Conservation (phyloP, 495 filamentous ascomycete species). For the Penicillium pulvis region DNA sequence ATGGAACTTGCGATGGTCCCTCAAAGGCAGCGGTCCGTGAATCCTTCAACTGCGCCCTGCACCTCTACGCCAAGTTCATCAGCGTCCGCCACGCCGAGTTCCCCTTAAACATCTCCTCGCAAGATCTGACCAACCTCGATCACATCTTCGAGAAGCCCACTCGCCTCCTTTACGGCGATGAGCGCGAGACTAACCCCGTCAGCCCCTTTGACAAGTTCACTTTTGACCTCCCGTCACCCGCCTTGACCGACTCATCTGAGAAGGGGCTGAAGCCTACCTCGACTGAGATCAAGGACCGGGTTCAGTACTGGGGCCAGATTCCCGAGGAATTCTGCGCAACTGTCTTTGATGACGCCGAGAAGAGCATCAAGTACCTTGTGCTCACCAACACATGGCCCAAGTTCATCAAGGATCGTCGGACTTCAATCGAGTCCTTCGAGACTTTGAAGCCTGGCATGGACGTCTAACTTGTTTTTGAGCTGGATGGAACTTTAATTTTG, state of each 20-base stretch:
- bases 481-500: background rate
- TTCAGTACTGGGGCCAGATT: constrained; percentile 42
- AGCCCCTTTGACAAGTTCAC: constrained; percentile 32
- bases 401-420: constrained; percentile 44
- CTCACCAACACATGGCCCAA: constrained; percentile 72
- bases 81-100: constrained; percentile 57
- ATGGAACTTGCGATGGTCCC: background rate
- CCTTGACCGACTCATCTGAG: constrained; percentile 7
- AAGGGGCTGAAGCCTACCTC: constrained; percentile 20
- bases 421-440: constrained; percentile 20
- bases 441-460: background rate
- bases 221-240: background rate
- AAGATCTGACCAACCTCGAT: constrained; percentile 49
- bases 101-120: constrained; percentile 62
- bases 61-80: constrained; percentile 61
- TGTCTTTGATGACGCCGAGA: constrained; percentile 62
- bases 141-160: constrained; percentile 49
- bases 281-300: constrained; percentile 28
- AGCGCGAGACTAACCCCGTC: constrained; percentile 28
- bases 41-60: constrained; percentile 54
- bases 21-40: constrained; percentile 32
- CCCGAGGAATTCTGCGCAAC: constrained; percentile 50
- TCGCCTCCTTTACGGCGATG: constrained; percentile 35
- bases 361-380: constrained; percentile 67
- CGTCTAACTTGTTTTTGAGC: background rate